Conservation (phyloP, 306 rosid genomes). For the Mucuna pruriens region DNA sequence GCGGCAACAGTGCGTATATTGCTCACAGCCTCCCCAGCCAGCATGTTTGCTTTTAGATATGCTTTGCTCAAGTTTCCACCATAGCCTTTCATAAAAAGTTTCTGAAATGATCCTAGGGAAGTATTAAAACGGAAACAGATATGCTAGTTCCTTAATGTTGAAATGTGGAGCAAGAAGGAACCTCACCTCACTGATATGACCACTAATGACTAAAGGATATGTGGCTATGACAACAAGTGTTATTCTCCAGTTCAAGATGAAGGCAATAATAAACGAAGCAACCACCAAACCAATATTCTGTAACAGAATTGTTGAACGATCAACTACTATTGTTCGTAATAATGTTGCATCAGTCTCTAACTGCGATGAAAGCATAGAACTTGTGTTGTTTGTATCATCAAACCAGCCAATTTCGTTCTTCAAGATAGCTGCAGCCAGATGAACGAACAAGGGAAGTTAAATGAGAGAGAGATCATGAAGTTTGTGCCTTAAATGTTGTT, state of each 20-base stretch:
- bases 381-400: slow-evolving; percentile 82
- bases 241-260: slow-evolving; percentile 94
- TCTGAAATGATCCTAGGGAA: slow-evolving; percentile 55
- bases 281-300: slow-evolving; percentile 87
- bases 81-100: slow-evolving; percentile 91
- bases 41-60: slow-evolving; percentile 90
- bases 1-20: slow-evolving; percentile 95
- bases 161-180: slow-evolving; percentile 38
- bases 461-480: neutral
- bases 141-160: slow-evolving; percentile 13
- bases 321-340: slow-evolving; percentile 81
- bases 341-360: slow-evolving; percentile 86
- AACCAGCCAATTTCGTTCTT: slow-evolving; percentile 98
- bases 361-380: slow-evolving; percentile 90
- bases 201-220: slow-evolving; percentile 86
- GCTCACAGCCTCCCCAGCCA: slow-evolving; percentile 97
- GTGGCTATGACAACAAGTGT: slow-evolving; percentile 90
- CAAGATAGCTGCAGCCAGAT: slow-evolving; percentile 74
- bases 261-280: slow-evolving; percentile 82
- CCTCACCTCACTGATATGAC: slow-evolving; percentile 99
- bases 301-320: slow-evolving; percentile 78
- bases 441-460: slow-evolving; percentile 15
- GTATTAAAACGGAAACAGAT: slow-evolving; percentile 13
- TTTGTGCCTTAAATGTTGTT: neutral
- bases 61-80: slow-evolving; percentile 99